phyloP scores from a whole-genome alignment of 164 flowering plant genomes.

The Tetracentron sinense region DNA sequence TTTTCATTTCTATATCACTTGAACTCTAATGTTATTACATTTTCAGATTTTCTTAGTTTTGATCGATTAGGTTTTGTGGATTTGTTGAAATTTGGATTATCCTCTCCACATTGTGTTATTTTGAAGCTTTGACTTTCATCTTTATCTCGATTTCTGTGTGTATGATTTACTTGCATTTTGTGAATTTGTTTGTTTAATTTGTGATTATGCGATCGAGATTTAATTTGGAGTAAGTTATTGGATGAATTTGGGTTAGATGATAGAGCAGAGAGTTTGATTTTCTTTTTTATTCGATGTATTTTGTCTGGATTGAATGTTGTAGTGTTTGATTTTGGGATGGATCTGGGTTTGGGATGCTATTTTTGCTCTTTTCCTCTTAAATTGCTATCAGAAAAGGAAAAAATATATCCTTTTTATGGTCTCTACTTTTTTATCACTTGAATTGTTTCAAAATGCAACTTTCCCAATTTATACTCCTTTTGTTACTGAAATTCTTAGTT shows the following conservation, averaged over 20 bases:
- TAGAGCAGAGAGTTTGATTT: not conserved
- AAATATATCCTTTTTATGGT: no score
- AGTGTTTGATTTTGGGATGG: not conserved
- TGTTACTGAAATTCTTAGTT: no score
- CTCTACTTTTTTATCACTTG: no score
- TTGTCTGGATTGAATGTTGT: not conserved
- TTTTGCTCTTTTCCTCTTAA: no score
- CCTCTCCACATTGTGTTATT: slow-evolving; percentile 7
- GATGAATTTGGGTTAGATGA: not conserved
- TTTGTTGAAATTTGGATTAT: not conserved
- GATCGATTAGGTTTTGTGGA: not conserved
- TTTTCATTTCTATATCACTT: not conserved
- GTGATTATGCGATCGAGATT: not conserved
- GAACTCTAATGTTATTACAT: not conserved
- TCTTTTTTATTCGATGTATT: not conserved
- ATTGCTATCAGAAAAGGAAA: no score
- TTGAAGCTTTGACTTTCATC: not conserved
- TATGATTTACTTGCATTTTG: not conserved
- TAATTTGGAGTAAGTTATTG: not conserved
- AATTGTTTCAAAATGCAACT: no score
- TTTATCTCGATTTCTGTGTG: not conserved
- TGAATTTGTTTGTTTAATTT: no score
- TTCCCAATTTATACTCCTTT: no score
- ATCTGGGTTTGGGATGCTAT: not conserved
- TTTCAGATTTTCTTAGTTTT: not conserved